Evolutionary conservation across 768 basidiomycete genomes (phyloP).

Genomic region (Trametes cubensis): DNA sequence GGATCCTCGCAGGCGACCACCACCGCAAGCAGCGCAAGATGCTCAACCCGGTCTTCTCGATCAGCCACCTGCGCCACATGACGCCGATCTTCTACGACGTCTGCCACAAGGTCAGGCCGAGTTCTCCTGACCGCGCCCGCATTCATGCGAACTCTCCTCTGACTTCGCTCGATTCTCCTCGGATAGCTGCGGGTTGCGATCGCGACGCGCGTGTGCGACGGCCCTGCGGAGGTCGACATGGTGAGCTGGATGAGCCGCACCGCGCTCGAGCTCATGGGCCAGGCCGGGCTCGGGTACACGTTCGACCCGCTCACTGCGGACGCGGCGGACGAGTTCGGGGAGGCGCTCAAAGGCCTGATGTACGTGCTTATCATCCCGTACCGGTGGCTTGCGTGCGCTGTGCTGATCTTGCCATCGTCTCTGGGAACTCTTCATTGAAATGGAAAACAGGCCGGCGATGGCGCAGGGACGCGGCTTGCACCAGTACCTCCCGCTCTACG

Average conservation of each 20-base stretch:
- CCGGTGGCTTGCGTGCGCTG: neutral
- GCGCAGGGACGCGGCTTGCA: constrained; percentile 43
- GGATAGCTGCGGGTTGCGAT: constrained; percentile 36
- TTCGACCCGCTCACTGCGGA: constrained; percentile 41
- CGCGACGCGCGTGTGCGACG: constrained; percentile 37
- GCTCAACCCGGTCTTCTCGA: constrained; percentile 36
- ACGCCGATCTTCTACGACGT: constrained; percentile 31
- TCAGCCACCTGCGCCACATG: constrained; percentile 30
- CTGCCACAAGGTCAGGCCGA: constrained; percentile 21
- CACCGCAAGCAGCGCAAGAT: constrained; percentile 36
- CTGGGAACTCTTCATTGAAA: no score
- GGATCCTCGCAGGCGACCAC: constrained; percentile 32
- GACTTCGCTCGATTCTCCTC: constrained; percentile 15
- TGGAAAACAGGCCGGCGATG: neutral
- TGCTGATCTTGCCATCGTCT: neutral
- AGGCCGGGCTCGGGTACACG: constrained; percentile 46
- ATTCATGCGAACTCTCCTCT: neutral
- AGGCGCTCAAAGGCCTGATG: constrained; percentile 32
- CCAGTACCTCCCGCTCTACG: constrained; percentile 46
- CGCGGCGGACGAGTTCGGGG: constrained; percentile 15
- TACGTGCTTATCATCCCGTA: constrained; percentile 12
- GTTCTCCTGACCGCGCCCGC: neutral
- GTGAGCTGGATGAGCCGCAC: constrained; percentile 31
- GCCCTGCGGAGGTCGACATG: constrained; percentile 26
- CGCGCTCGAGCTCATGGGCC: constrained; percentile 44